Evolutionary conservation across 495 filamentous ascomycete genomes (phyloP), one percentile per base, ranked within the genome.

Genomic region (Hyaloscypha variabilis): DNA sequence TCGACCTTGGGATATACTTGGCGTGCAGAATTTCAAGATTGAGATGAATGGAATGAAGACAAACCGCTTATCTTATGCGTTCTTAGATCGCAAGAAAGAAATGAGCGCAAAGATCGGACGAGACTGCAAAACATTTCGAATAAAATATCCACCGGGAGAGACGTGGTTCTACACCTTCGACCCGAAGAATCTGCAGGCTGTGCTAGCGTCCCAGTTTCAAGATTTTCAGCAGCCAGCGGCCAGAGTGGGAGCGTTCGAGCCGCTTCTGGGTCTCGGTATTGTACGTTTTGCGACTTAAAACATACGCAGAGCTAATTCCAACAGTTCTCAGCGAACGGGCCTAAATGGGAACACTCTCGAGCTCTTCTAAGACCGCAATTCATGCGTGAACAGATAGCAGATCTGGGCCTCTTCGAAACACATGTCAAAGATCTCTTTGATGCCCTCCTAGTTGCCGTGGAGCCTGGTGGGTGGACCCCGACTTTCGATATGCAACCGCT

Each of bases 191-290:
- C 69, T 85, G 21, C 79, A 83, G 69, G 81, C 84, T 28, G 65
- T 86, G 11, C 75, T 87, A 34, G 81, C 85, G 6, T 82, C 79
- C 8, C 78, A 87, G 63, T 87, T 86, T 69, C 74, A 82, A 60
- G 81, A 84, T 62, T 84, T 84, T 61, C 75, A 76, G 56, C 74
- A 82, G 30, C 78, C 78, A 11, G 42, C 64, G n/a, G 50, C 63
- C 46, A 75, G 81, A 28, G 74, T 68, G 49, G 54, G 69, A 46
- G 72, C 69, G 23, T 66, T 82, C 61, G 71, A 77, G 59, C 73
- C 77, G 23, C 61, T 84, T 28, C 66, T 84, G 11, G 81, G 82
- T 13, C 71, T 69, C 39, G 81, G 82, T 51, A 82, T 85, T 55
- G 80, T 81, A 71, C 68, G 77, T 77, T 66, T 59, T 58, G 51